Evolutionary conservation across 306 rosid genomes (phyloP), one percentile per base, ranked within the genome.

Genomic region (Spatholobus suberectus): DNA sequence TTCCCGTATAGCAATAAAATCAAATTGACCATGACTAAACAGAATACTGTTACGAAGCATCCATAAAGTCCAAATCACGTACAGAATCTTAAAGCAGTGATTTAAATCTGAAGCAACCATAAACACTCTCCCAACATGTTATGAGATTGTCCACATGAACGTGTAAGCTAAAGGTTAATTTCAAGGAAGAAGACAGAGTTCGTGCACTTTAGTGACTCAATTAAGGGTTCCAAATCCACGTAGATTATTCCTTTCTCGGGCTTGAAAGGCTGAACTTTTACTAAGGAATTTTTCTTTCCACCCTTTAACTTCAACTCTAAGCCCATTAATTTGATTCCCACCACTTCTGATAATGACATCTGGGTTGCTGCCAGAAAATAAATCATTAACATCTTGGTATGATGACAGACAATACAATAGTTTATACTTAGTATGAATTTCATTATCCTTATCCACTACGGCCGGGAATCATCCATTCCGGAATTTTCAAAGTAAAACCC

Each of bases 321-420:
- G 26, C 49, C 54, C 79, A 81, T 81, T 73, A 73, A 63, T 65
- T 72, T 77, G 86, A 85, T 87, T 88, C 81, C 82, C 76, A 6
- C 58, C 84, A 21, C 75, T 79, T 43, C 67, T 51, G 84, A 85
- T 7, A 86, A n/a, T 55, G 79, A 88, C 87, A 66, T 73, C 29
- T 73, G 18, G 77, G 70, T 49, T 27, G 73, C 79, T 73, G 44
- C 81, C 51, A 32, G 55, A 62, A n/a, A 54, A 38, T 4, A 58
- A 70, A 69, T 43, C 10, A 26, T 51, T 27, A 5, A 13, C 70
- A 34, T 27, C 20, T 70, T 75, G 5, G 20, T 78, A 73, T 49
- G 46, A 23, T 51, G 10, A 72, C 63, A 38, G 43, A 43, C 27
- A 44, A n/a, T 32, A 17, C n/a, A 10, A 70, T 43, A 18, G 5